Evolutionary conservation across 805 yeast species (phyloP).

Genomic region (Phaffomyces opuntiae): DNA sequence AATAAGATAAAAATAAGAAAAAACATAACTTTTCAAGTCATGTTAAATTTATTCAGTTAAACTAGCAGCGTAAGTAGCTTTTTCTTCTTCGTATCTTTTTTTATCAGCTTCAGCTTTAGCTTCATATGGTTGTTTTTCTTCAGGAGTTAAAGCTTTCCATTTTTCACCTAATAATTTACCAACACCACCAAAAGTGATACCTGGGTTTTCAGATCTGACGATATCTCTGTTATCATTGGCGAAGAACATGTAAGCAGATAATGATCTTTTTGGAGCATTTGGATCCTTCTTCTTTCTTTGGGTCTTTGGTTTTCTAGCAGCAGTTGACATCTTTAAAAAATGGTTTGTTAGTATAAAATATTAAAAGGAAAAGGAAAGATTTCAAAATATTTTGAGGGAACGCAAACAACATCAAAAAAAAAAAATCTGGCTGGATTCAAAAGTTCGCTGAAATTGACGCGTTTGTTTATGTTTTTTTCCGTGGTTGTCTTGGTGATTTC

Average conservation of each 20-base stretch:
- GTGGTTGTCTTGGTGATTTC: too few relatives aligned
- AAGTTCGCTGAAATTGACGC: neutral
- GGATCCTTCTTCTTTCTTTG: conserved; percentile 59
- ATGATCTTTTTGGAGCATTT: conserved; percentile 98
- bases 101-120: conserved; percentile 92
- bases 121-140: conserved; percentile 86
- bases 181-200: conserved; percentile 90
- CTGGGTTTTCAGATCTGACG: conserved; percentile 95
- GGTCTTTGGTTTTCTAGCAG: conserved; percentile 31
- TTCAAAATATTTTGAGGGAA: neutral
- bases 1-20: neutral
- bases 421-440: neutral
- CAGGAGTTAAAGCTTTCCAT: conserved; percentile 86
- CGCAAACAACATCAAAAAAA: neutral
- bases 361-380: neutral
- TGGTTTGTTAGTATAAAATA: conserved; percentile 4
- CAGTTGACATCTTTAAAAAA: conserved; percentile 27
- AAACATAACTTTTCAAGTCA: too few relatives aligned
- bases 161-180: conserved; percentile 93
- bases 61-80: conserved; percentile 58
- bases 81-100: conserved; percentile 95
- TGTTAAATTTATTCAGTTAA: neutral
- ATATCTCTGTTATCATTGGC: conserved; percentile 96
- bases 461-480: neutral
- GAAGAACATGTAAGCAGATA: conserved; percentile 98